Evolutionary conservation across 495 filamentous ascomycete genomes (phyloP), one percentile per base, ranked within the genome.

Genomic region (Gamarada debralockiae): DNA sequence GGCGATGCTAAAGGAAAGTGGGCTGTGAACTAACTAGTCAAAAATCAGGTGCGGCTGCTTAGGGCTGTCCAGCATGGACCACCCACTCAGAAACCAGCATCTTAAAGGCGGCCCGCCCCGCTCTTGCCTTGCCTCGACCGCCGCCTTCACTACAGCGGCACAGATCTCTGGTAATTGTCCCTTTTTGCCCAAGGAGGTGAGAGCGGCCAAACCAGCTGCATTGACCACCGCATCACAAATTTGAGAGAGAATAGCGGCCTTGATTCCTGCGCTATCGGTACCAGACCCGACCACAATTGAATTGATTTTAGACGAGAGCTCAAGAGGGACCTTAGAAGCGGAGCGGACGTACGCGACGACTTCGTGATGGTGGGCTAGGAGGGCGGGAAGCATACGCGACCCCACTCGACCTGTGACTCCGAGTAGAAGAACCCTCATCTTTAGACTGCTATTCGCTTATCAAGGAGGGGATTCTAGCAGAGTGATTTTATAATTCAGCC

Each of bases 141-240:
- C 40, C 9, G 49, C 49, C 40, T 42, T 3, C n/a, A 43, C 38
- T 14, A 56, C 46, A 25, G 53, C 29, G 12, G 53, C 53, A 24
- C 43, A 56, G 20, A 56, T 56, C 2, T 37, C 31, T 10, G 24
- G 18, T 36, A 44, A 50, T 34, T 43, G 17, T n/a, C 52, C 52
- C 21, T 39, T 24, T 12, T 24, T 34, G n/a, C 18, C 14, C n/a
- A 5, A 39, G 13, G 31, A 18, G 7, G 24, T 40, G 18, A 45
- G 22, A 23, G 37, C 21, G 3, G 53, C 53, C 53, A 56, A n/a
- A 21, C 46, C 53, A 50, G 53, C 53, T 6, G 53, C 46, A 39
- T 56, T 43, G 31, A 56, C 25, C 12, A 56, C 53, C 1, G 53
- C 53, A 45, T 50, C 46, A 29, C 53, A 56, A 20, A 50, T 56